Percentiles rank a stretch among this genome's conserved stretches.
phyloP scores from a whole-genome alignment of 1,139 yeast genomes.

The Debaryomyces subglobosus region DNA sequence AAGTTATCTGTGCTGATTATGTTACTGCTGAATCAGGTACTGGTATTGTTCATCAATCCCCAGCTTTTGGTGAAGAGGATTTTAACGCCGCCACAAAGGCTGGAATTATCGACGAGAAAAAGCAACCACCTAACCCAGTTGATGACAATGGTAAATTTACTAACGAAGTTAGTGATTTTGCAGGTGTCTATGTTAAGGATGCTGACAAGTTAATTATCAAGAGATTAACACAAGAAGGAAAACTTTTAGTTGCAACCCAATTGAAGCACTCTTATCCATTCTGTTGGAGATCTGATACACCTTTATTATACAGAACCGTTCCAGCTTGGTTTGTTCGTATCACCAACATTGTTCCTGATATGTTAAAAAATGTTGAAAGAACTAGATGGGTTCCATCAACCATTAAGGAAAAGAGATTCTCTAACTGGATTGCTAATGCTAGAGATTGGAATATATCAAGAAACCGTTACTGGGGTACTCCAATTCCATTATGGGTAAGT shows the following conservation, averaged over 20 bases:
- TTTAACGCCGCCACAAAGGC: slow-evolving; percentile 74
- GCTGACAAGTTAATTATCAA: slow-evolving; percentile 93
- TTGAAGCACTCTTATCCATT: slow-evolving; percentile 96
- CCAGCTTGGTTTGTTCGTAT: slow-evolving; percentile 99
- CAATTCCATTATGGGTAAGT: slow-evolving; percentile 96
- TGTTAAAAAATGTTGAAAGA: slow-evolving; percentile 81
- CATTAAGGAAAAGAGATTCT: slow-evolving; percentile 91
- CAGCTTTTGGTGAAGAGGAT: slow-evolving; percentile 99
- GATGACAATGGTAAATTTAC: slow-evolving; percentile 91
- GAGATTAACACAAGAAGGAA: slow-evolving; percentile 74
- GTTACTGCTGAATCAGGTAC: slow-evolving; percentile 97
- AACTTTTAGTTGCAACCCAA: slow-evolving; percentile 76
- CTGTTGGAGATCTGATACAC: slow-evolving; percentile 99
- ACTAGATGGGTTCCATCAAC: slow-evolving; percentile 94
- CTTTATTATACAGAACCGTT: slow-evolving; percentile 90
- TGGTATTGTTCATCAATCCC: slow-evolving; percentile 98
- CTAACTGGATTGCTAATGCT: slow-evolving; percentile 97
- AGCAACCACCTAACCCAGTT: slow-evolving; percentile 87
- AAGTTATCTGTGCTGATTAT: slow-evolving; percentile 78
- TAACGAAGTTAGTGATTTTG: slow-evolving; percentile 68
- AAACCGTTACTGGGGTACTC: slow-evolving; percentile 99
- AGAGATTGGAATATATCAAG: slow-evolving; percentile 99
- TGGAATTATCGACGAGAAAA: slow-evolving; percentile 72
- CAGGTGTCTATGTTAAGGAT: slow-evolving; percentile 89
- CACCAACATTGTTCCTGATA: slow-evolving; percentile 81